Percentiles rank a stretch among this genome's conserved stretches.
These are phyloP conservation scores for Teunomyces cretensis DNA, from an alignment of 805 yeast species.

Conservation along the genomic window DNA sequence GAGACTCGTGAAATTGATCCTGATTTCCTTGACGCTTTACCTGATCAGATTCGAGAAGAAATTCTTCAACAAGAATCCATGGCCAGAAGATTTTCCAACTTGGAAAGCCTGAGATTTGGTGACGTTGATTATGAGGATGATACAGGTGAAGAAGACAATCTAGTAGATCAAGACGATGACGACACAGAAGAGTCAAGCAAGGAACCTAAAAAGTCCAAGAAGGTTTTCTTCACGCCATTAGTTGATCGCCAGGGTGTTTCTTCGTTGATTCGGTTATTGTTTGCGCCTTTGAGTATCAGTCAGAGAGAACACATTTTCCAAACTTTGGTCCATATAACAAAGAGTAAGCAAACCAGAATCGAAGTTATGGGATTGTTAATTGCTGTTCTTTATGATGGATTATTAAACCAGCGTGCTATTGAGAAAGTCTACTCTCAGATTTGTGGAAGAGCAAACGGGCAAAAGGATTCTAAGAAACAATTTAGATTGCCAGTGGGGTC, in stretches of 20 bases:
- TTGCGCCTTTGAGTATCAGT: slow-evolving; percentile 65
- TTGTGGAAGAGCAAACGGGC: slow-evolving; percentile 45
- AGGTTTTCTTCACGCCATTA: slow-evolving; percentile 58
- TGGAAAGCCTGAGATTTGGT: slow-evolving; percentile 20
- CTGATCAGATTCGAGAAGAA: slow-evolving; percentile 63
- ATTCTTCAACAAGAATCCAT: slow-evolving; percentile 58
- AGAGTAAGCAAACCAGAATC: slow-evolving; percentile 72
- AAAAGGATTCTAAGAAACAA: slow-evolving; percentile 10
- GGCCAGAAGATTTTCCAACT: slow-evolving; percentile 36
- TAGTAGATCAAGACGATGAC: slow-evolving; percentile 15
- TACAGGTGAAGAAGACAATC: slow-evolving; percentile 14
- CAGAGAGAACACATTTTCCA: slow-evolving; percentile 65
- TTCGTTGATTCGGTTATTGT: slow-evolving; percentile 66
- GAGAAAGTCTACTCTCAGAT: slow-evolving; percentile 62
- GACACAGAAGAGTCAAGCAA: slow-evolving; percentile 8
- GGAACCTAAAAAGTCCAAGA: slow-evolving; percentile 21
- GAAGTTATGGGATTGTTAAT: slow-evolving; percentile 71
- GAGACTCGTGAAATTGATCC: slow-evolving; percentile 70
- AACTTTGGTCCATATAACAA: slow-evolving; percentile 64
- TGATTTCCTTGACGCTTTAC: slow-evolving; percentile 77
- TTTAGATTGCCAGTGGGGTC: slow-evolving; percentile 54
- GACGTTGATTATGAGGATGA: slow-evolving; percentile 22
- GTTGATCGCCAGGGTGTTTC: slow-evolving; percentile 77
- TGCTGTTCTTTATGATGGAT: slow-evolving; percentile 75
- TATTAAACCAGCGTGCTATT: slow-evolving; percentile 55